Conservation (phyloP, 176 grass and related monocot genomes). For the Lolium rigidum region DNA sequence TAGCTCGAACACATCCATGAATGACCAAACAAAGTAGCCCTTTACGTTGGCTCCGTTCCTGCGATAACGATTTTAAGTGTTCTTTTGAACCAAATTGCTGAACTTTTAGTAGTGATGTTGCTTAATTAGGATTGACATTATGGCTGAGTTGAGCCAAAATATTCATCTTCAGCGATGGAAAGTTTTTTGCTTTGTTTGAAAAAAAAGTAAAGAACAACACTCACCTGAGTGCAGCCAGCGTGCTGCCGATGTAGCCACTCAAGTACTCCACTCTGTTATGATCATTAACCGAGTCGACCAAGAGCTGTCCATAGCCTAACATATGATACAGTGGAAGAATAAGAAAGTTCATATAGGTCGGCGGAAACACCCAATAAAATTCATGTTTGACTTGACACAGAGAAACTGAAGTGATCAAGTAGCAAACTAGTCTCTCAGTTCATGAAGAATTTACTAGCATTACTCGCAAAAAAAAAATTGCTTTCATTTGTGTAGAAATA, state of each 20-base stretch:
- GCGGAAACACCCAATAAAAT: not conserved
- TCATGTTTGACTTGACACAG: not conserved
- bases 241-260: conserved; percentile 58
- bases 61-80: not conserved
- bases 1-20: conserved; percentile 70
- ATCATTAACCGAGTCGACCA: conserved; percentile 36
- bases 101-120: not conserved
- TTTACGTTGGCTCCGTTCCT: conserved; percentile 70
- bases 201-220: not conserved
- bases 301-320: conserved; percentile 45
- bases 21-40: conserved; percentile 82
- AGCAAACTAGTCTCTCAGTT: not conserved
- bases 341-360: not conserved
- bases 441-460: not conserved
- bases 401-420: not conserved
- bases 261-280: conserved; percentile 63
- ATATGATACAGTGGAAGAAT: not conserved
- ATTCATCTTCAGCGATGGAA: not conserved
- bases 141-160: not conserved
- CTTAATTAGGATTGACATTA: not conserved
- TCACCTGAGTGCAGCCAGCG: conserved; percentile 62
- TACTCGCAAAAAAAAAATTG: not conserved
- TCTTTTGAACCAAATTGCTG: not conserved
- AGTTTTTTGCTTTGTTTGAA: too few species aligned
- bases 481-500: not conserved